Conservation (phyloP, 1,284 basidiomycete species). For the Moniliophthora roreri region DNA sequence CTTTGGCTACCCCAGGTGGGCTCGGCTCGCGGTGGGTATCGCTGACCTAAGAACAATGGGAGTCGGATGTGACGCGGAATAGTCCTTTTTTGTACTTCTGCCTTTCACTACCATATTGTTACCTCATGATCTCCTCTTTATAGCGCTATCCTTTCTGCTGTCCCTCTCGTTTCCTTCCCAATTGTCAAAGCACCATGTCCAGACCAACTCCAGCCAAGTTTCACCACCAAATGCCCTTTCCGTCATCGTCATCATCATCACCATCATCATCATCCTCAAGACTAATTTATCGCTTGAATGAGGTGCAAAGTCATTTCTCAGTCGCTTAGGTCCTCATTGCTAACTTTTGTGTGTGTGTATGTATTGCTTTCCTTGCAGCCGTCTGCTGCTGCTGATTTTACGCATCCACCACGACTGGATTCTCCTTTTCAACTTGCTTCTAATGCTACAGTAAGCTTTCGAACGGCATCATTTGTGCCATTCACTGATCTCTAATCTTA, state of each 20-base stretch:
- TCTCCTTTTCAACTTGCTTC: slow-evolving; percentile 12
- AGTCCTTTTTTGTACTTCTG: background rate
- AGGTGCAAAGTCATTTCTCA: too few relatives aligned
- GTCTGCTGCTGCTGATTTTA: slow-evolving; percentile 2
- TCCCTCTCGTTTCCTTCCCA: background rate
- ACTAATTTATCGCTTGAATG: slow-evolving; percentile 1
- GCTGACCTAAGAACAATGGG: too few relatives aligned
- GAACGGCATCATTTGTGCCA: background rate
- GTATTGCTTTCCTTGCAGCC: background rate
- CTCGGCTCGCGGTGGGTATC: background rate
- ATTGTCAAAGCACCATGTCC: background rate
- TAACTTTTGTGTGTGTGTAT: background rate
- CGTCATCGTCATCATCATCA: too few relatives aligned
- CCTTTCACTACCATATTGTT: background rate
- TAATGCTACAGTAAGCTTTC: background rate
- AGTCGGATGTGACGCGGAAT: too few relatives aligned
- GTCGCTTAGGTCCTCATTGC: background rate
- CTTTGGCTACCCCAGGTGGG: background rate
- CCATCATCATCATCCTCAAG: too few relatives aligned
- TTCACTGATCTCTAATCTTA: background rate
- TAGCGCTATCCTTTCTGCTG: background rate
- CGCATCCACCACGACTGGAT: background rate
- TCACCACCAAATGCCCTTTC: background rate
- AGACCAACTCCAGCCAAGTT: background rate
- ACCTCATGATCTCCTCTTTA: slow-evolving; percentile 4